Evolutionary conservation across 768 basidiomycete species (phyloP), one percentile per base, ranked within the genome.

Genomic region (Cystobasidiopsis lactophilus): DNA sequence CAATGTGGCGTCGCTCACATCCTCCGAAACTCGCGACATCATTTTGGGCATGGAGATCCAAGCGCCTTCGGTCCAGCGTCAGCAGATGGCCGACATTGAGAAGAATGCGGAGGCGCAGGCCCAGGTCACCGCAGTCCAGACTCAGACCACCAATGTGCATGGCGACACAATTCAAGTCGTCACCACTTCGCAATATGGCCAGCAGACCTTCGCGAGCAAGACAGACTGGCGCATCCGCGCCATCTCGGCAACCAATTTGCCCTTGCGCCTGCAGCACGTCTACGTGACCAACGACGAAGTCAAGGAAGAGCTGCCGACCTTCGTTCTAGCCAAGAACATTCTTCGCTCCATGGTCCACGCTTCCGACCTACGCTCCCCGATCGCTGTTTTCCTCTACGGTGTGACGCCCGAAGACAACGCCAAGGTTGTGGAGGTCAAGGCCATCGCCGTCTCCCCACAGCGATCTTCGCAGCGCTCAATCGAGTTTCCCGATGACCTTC

Each of bases 251-350:
- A 96, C 89, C 21, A 89, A 98, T 67, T 74, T 98, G 43, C 78
- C 91, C 3, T 78, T 98, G 56, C 85, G 93, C 63, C 73, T 96
- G 55, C 89, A 96, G 65, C 89, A 98, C 65, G 93, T 96, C 68
- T 96, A 93, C 66, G 93, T 98, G 30, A 91, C 88, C 39, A 98
- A 95, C 64, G 93, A 98, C 62, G 91, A 98, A 63, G 89, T 98
- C 63, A 91, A 91, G 68, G 93, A 98, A 64, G 93, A 96, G 62
- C 86, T 89, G 3, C 78, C 80, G 23, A 98, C 93, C 37, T 96
- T 85, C 62, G 86, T 98, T 51, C 72, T 98, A 50, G 89, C 93
- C 27, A 98, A 98, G 75, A 98, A 98, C 66, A 74, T 96, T 50
- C 72, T 98, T 30, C 80, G 84, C 44, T 81, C 86, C 2, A 96